These are phyloP conservation scores for Isochrysis galbana DNA, from an alignment of 78 protist genomes.

Conservation along the genomic window DNA sequence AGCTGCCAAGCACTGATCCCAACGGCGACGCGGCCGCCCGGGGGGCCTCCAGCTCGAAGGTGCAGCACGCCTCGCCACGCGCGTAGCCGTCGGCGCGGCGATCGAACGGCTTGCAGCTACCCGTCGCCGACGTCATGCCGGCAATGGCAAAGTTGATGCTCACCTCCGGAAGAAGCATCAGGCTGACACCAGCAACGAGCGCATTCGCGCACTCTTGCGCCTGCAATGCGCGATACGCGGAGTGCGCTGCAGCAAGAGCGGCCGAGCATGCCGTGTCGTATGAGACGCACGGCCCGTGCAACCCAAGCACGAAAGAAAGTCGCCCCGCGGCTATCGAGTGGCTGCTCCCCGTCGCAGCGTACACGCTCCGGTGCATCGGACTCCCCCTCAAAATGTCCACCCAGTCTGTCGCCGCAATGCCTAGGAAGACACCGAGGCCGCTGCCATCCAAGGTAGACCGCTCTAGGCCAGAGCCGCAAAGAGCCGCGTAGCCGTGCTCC, in stretches of 20 bases:
- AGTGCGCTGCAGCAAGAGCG: conserved; percentile 67
- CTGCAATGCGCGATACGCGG: conserved; percentile 53
- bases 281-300: conserved; percentile 70
- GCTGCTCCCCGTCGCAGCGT: background rate
- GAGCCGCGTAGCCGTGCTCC: background rate
- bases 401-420: background rate
- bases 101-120: conserved; percentile 70
- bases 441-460: background rate
- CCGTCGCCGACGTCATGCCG: conserved; percentile 59
- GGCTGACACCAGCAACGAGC: conserved; percentile 70
- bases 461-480: background rate
- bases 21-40: background rate
- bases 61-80: conserved; percentile 56
- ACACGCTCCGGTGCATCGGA: background rate
- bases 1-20: background rate
- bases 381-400: background rate
- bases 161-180: conserved; percentile 48
- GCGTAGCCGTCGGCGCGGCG: conserved; percentile 76
- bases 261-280: conserved; percentile 85
- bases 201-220: conserved; percentile 64
- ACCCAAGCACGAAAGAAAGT: conserved; percentile 66
- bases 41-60: background rate
- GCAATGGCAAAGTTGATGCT: conserved; percentile 30
- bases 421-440: background rate
- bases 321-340: conserved; percentile 61